These are phyloP conservation scores for Penicillium griseofulvum DNA, from an alignment of 2,329 filamentous ascomycete genomes.

Conservation along the genomic window DNA sequence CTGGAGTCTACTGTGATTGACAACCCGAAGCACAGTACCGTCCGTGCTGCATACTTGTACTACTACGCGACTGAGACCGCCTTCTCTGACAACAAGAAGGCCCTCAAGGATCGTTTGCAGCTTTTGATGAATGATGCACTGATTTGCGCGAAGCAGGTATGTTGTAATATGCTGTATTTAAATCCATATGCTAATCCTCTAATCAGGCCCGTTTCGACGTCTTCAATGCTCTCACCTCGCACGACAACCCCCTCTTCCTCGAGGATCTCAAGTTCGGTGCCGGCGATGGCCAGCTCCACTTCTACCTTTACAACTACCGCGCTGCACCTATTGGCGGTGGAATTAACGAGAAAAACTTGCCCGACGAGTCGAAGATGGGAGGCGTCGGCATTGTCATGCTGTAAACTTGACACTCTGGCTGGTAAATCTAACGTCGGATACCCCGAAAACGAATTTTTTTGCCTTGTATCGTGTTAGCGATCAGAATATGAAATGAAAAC, in stretches of 20 bases:
- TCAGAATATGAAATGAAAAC: not conserved
- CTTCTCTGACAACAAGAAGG: slow-evolving; percentile 55
- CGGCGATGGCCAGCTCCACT: slow-evolving; percentile 92
- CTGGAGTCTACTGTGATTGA: slow-evolving; percentile 91
- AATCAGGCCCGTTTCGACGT: slow-evolving; percentile 76
- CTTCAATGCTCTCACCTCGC: slow-evolving; percentile 89
- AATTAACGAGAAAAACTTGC: slow-evolving; percentile 72
- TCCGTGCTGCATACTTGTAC: slow-evolving; percentile 92
- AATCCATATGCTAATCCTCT: not conserved
- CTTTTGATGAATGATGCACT: slow-evolving; percentile 78
- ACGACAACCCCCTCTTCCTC: slow-evolving; percentile 92
- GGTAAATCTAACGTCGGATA: slow-evolving; percentile 13
- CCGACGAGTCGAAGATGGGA: slow-evolving; percentile 75
- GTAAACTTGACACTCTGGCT: slow-evolving; percentile 36
- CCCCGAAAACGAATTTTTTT: slow-evolving; percentile 13
- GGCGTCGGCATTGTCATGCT: slow-evolving; percentile 89
- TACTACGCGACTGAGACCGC: slow-evolving; percentile 89
- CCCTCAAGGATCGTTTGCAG: slow-evolving; percentile 77
- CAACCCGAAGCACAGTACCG: slow-evolving; percentile 70
- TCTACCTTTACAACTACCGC: slow-evolving; percentile 96
- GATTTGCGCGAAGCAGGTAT: slow-evolving; percentile 76
- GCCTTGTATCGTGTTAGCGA: slow-evolving; percentile 6
- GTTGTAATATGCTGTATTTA: not conserved
- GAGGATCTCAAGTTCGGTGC: slow-evolving; percentile 91
- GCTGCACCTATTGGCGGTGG: slow-evolving; percentile 82